phyloP scores from a whole-genome alignment of 1,139 yeast species.

The Kodamaea ohmeri region DNA sequence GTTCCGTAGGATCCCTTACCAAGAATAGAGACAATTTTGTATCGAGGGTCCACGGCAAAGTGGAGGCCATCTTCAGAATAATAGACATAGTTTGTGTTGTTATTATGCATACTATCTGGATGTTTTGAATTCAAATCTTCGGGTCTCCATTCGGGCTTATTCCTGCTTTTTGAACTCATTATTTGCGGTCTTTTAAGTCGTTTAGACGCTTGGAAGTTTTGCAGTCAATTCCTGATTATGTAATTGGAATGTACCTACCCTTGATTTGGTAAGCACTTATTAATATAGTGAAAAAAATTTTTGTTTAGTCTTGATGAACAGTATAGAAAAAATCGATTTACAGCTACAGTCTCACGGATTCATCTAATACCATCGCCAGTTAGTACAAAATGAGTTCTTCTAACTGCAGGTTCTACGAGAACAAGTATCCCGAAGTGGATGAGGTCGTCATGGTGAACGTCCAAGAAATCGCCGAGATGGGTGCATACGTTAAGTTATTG shows the following conservation, averaged over 20 bases:
- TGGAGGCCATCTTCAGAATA: conserved; percentile 30
- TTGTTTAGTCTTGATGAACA: conserved; percentile 4
- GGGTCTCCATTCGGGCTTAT: not conserved
- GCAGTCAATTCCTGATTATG: conserved; percentile 2
- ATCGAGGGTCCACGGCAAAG: conserved; percentile 65
- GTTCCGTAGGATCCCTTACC: conserved; percentile 92
- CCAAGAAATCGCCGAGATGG: conserved; percentile 97
- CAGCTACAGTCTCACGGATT: not conserved
- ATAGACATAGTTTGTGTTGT: conserved; percentile 3
- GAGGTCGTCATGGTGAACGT: conserved; percentile 99
- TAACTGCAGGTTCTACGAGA: conserved; percentile 94
- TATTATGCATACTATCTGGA: not conserved
- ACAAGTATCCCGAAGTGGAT: conserved; percentile 97
- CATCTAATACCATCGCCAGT: not conserved
- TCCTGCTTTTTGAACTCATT: not conserved
- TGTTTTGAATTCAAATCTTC: not conserved
- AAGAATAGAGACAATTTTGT: conserved; percentile 58
- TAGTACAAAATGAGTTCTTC: conserved; percentile 65
- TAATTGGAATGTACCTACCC: not conserved
- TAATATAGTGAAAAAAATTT: conserved; percentile 4
- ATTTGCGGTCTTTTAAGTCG: not conserved
- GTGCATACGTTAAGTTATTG: conserved; percentile 90
- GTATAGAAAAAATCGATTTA: conserved; percentile 2
- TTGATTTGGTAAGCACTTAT: not conserved
- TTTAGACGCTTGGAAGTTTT: conserved; percentile 4